A percentile compares a stretch with the other conserved stretches of the same genome.
Conservation (phyloP, 1,139 yeast genomes). For the Pichia sp. region DNA sequence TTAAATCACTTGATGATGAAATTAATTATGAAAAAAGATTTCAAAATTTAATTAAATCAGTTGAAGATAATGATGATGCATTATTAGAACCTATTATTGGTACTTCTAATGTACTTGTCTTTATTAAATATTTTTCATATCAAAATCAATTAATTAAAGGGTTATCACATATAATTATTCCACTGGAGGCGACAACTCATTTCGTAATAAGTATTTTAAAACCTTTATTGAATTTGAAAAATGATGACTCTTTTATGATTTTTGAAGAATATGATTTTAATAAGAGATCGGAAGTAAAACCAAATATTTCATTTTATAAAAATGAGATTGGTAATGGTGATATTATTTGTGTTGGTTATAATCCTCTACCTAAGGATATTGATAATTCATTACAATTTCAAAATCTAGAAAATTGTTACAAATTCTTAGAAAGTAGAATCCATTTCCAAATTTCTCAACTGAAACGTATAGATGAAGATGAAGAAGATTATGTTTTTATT, state of each 20-base stretch:
- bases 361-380: constrained; percentile 31
- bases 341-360: constrained; percentile 50
- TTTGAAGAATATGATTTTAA: constrained; percentile 70
- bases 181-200: constrained; percentile 43
- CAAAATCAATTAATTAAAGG: constrained; percentile 51
- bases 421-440: constrained; percentile 60
- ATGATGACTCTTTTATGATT: constrained; percentile 38
- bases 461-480: constrained; percentile 34
- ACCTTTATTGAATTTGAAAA: constrained; percentile 40
- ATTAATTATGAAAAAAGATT: constrained; percentile 14
- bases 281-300: constrained; percentile 47
- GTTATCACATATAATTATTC: constrained; percentile 54
- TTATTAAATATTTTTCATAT: constrained; percentile 68
- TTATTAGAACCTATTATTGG: constrained; percentile 20
- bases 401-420: constrained; percentile 49
- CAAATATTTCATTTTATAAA: constrained; percentile 46
- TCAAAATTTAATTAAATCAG: constrained; percentile 11
- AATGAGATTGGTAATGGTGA: constrained; percentile 77
- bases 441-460: constrained; percentile 48
- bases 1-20: neutral
- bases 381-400: constrained; percentile 12
- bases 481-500: constrained; percentile 19
- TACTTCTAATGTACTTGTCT: constrained; percentile 43
- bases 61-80: constrained; percentile 14
- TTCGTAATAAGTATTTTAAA: constrained; percentile 41